These are phyloP conservation scores for Linum trigynum DNA, from an alignment of 345 rosid genomes.

Conservation along the genomic window DNA sequence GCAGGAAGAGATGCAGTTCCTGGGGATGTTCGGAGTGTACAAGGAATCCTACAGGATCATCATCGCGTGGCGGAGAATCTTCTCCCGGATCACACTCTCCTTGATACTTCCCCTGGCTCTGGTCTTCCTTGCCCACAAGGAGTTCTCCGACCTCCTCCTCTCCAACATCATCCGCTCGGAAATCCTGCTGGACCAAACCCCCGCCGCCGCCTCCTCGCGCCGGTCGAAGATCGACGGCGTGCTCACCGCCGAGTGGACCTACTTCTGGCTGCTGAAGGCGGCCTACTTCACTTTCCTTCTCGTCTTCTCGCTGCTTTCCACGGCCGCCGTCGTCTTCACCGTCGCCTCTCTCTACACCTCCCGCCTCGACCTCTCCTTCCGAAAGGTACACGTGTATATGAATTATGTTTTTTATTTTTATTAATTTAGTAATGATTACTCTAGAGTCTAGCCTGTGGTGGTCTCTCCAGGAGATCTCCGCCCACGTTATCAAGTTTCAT, in stretches of 20 bases:
- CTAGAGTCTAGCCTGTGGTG: too few species aligned
- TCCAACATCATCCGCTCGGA: slow-evolving; percentile 17
- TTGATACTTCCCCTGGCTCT: slow-evolving; percentile 47
- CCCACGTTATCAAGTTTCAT: too few species aligned
- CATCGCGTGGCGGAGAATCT: slow-evolving; percentile 34
- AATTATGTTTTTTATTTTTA: too few species aligned
- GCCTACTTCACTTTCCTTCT: slow-evolving; percentile 28
- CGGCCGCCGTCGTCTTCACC: slow-evolving; percentile 48
- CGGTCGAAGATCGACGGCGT: slow-evolving; percentile 21
- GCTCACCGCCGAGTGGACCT: slow-evolving; percentile 20
- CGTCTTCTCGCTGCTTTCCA: slow-evolving; percentile 38
- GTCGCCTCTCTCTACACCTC: slow-evolving; percentile 37
- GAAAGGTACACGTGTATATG: slow-evolving; percentile 7
- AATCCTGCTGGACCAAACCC: slow-evolving; percentile 16
- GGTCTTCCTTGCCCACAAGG: slow-evolving; percentile 39
- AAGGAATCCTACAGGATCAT: slow-evolving; percentile 39
- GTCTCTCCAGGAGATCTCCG: too few species aligned
- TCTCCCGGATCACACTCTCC: slow-evolving; percentile 36
- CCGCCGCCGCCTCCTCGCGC: slow-evolving; percentile 11
- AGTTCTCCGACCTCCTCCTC: slow-evolving; percentile 24
- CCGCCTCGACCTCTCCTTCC: slow-evolving; percentile 25
- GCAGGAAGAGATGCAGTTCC: slow-evolving; percentile 54
- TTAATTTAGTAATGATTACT: too few species aligned
- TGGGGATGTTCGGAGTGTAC: slow-evolving; percentile 35
- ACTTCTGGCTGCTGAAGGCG: slow-evolving; percentile 20